Conservation (phyloP, 306 rosid genomes). For the Mimosa bimucronata region DNA sequence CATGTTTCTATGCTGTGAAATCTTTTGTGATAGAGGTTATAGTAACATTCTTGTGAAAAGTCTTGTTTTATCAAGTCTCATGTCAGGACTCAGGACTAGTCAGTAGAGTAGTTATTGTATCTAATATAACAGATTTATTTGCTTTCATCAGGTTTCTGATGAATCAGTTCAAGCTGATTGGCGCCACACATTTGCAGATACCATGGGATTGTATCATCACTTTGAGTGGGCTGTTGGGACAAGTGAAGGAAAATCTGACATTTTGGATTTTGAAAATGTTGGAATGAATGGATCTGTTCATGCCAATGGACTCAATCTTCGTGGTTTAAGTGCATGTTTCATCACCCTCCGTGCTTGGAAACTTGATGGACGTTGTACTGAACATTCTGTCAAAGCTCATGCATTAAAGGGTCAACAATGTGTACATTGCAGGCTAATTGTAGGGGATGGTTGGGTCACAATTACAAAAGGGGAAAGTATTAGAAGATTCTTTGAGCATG, state of each 20-base stretch:
- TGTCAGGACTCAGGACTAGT: not conserved
- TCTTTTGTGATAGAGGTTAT: conserved; percentile 21
- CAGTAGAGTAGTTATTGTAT: conserved; percentile 17
- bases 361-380: conserved; percentile 90
- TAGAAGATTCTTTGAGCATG: conserved; percentile 93
- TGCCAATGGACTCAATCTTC: conserved; percentile 78
- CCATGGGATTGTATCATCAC: conserved; percentile 83
- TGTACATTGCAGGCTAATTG: conserved; percentile 89
- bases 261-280: conserved; percentile 89
- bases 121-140: conserved; percentile 27
- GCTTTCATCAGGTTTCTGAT: conserved; percentile 72
- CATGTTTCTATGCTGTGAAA: conserved; percentile 37
- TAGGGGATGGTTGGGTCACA: conserved; percentile 89
- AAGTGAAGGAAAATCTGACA: conserved; percentile 92
- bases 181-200: conserved; percentile 82
- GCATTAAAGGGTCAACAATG: conserved; percentile 91
- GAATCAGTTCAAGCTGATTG: conserved; percentile 89
- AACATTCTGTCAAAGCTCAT: conserved; percentile 94
- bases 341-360: conserved; percentile 95
- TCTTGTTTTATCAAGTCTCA: conserved; percentile 30
- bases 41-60: conserved; percentile 17
- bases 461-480: conserved; percentile 93
- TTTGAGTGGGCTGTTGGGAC: conserved; percentile 99
- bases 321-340: conserved; percentile 81
- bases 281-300: conserved; percentile 84